Percentiles rank a stretch among this genome's conserved stretches.
Conservation (phyloP, 148 eudicot species). For the Chenopodium suecicum region DNA sequence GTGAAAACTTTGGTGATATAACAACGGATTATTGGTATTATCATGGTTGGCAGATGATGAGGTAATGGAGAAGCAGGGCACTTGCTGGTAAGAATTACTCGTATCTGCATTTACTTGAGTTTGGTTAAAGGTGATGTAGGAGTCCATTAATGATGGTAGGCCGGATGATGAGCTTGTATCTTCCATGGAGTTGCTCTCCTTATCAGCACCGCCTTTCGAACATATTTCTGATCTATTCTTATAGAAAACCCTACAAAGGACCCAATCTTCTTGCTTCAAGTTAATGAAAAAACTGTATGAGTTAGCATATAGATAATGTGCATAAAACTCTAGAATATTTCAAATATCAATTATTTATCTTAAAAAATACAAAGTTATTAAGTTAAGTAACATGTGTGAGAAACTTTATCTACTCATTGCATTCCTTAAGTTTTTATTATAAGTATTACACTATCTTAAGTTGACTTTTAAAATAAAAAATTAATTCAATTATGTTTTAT, state of each 20-base stretch:
- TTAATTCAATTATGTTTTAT: too few species aligned
- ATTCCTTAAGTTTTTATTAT: too few species aligned
- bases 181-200: neutral
- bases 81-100: slow-evolving; percentile 39
- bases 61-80: slow-evolving; percentile 77
- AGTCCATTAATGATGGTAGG: slow-evolving; percentile 43
- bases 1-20: slow-evolving; percentile 27
- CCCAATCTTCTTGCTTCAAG: slow-evolving; percentile 53
- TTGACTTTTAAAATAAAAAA: too few species aligned
- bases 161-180: slow-evolving; percentile 23
- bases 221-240: slow-evolving; percentile 32
- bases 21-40: slow-evolving; percentile 1
- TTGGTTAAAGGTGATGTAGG: slow-evolving; percentile 42
- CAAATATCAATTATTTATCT: too few species aligned
- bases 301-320: too few species aligned
- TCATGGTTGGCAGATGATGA: slow-evolving; percentile 23
- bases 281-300: neutral
- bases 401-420: too few species aligned
- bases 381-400: too few species aligned
- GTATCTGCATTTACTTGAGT: slow-evolving; percentile 13
- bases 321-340: too few species aligned
- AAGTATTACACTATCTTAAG: too few species aligned
- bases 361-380: too few species aligned
- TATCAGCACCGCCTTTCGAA: slow-evolving; percentile 25
- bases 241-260: slow-evolving; percentile 49